Conservation (phyloP, 768 basidiomycete species). For the Tylopilus sp. region DNA sequence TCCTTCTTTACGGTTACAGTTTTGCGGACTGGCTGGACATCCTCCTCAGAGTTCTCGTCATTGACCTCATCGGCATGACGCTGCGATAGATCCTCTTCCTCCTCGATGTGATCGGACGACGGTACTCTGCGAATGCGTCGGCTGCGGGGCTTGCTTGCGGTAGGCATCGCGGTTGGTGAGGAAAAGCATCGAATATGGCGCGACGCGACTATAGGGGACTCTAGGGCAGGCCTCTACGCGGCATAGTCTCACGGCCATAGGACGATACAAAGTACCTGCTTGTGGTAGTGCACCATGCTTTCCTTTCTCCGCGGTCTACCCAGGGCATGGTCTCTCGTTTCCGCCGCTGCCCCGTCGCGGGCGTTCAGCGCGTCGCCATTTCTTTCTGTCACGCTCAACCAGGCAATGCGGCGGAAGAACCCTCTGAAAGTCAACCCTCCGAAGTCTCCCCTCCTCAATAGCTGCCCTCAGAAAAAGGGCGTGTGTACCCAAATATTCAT, state of each 20-base stretch:
- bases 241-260: constrained; percentile 1
- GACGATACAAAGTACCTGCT: not conserved
- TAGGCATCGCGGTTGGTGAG: constrained; percentile 29
- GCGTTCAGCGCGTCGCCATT: constrained; percentile 62
- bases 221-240: constrained; percentile 33
- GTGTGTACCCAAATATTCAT: constrained; percentile 82
- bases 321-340: constrained; percentile 18
- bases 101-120: constrained; percentile 59
- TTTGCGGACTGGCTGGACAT: constrained; percentile 37
- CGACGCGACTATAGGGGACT: constrained; percentile 23
- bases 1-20: constrained; percentile 27
- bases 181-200: not conserved
- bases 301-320: constrained; percentile 23
- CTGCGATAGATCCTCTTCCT: constrained; percentile 44
- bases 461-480: constrained; percentile 84
- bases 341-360: constrained; percentile 29
- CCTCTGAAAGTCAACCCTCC: constrained; percentile 42
- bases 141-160: constrained; percentile 36
- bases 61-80: constrained; percentile 41
- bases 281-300: constrained; percentile 19
- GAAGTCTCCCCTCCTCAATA: constrained; percentile 77
- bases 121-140: constrained; percentile 42
- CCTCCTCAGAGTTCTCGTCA: constrained; percentile 35
- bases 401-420: constrained; percentile 78
- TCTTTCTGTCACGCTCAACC: constrained; percentile 74